A percentile compares a stretch with the other conserved stretches of the same genome.
Evolutionary conservation across 1,284 basidiomycete species (phyloP).

Genomic region (Coniophora puteana): DNA sequence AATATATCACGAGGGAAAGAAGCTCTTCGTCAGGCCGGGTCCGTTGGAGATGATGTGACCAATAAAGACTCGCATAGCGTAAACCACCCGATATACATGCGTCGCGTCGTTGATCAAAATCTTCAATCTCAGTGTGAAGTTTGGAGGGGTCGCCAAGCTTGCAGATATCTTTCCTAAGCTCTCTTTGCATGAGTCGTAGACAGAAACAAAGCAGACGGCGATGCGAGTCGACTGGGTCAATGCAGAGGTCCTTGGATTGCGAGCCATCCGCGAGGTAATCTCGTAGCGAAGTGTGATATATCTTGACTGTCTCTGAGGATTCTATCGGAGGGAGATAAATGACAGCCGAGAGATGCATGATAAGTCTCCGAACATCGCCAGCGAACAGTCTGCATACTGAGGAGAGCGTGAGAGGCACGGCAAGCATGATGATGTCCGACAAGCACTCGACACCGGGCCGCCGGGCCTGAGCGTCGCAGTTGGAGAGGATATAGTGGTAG

Average conservation of each 20-base stretch:
- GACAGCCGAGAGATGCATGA: too few relatives aligned
- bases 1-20: constrained; percentile 6
- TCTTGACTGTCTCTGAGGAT: constrained; percentile 17
- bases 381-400: too few relatives aligned
- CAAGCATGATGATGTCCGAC: too few relatives aligned
- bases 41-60: constrained; percentile 23
- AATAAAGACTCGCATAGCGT: constrained; percentile 20
- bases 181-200: constrained; percentile 13
- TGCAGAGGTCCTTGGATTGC: constrained; percentile 12
- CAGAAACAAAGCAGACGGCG: constrained; percentile 14
- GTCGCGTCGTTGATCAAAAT: constrained; percentile 15
- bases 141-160: constrained; percentile 16
- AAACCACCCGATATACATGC: constrained; percentile 16
- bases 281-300: constrained; percentile 21
- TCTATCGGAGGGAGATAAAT: too few relatives aligned
- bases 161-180: constrained; percentile 21
- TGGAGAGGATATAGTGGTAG: too few relatives aligned
- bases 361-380: too few relatives aligned
- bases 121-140: constrained; percentile 16
- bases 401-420: too few relatives aligned
- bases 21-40: constrained; percentile 8
- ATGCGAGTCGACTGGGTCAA: constrained; percentile 15
- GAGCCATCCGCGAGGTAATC: constrained; percentile 15
- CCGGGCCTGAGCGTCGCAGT: too few relatives aligned
- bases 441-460: too few relatives aligned